phyloP scores from a whole-genome alignment of 306 rosid species.

The Rosa lucieae region DNA sequence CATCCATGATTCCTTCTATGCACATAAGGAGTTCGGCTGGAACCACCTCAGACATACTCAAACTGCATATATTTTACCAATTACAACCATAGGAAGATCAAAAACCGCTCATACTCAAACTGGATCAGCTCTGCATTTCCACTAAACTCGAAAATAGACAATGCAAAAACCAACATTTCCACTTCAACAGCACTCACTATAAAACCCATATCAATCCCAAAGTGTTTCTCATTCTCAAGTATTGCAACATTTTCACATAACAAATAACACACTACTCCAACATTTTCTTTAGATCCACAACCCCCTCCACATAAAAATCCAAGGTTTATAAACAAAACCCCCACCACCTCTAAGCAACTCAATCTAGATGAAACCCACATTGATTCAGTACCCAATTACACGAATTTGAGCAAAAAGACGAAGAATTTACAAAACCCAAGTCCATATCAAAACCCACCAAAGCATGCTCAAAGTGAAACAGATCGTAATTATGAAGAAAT shows the following conservation, averaged over 20 bases:
- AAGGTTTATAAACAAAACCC: slow-evolving; percentile 6
- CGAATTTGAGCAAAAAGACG: slow-evolving; percentile 20
- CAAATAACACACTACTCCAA: not conserved
- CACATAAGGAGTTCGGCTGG: not conserved
- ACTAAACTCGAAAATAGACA: not conserved
- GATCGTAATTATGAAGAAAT: slow-evolving; percentile 32
- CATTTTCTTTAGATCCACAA: slow-evolving; percentile 31
- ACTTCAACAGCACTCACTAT: not conserved
- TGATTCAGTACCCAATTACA: slow-evolving; percentile 30
- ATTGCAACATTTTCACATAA: not conserved
- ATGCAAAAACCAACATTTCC: not conserved
- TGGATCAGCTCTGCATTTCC: not conserved
- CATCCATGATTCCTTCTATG: not conserved
- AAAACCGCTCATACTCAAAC: too few relatives aligned
- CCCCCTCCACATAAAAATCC: slow-evolving; percentile 19
- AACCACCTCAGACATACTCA: not conserved
- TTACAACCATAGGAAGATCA: not conserved
- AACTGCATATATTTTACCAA: not conserved
- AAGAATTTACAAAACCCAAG: slow-evolving; percentile 25
- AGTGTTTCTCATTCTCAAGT: not conserved
- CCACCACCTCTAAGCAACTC: slow-evolving; percentile 9
- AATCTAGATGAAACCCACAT: slow-evolving; percentile 29
- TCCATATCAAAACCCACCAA: slow-evolving; percentile 23
- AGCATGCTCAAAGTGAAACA: slow-evolving; percentile 21
- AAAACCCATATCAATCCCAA: not conserved